Percentiles rank a stretch among this genome's conserved stretches.
phyloP scores from a whole-genome alignment of 805 yeast genomes.

The Ogataea corticis region DNA sequence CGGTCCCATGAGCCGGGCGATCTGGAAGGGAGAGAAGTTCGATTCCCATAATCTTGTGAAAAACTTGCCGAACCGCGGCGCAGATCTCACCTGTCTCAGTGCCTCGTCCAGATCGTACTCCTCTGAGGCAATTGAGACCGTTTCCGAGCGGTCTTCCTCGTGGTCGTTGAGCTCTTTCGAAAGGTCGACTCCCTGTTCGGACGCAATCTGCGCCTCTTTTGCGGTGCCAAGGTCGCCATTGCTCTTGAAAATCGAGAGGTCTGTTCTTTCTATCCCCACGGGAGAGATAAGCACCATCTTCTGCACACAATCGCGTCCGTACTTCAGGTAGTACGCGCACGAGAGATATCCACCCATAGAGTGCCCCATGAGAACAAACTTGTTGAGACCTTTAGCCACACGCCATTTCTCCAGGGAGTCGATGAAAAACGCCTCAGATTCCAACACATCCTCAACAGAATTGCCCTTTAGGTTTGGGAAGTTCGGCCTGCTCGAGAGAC shows the following conservation, averaged over 20 bases:
- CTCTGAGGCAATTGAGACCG: slow-evolving; percentile 15
- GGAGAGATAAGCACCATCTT: slow-evolving; percentile 69
- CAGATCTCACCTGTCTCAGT: slow-evolving; percentile 32
- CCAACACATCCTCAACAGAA: slow-evolving; percentile 40
- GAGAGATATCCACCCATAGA: slow-evolving; percentile 79
- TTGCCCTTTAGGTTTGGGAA: slow-evolving; percentile 30
- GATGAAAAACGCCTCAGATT: slow-evolving; percentile 58
- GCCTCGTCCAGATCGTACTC: slow-evolving; percentile 9
- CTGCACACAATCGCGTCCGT: slow-evolving; percentile 51
- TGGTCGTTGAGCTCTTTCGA: slow-evolving; percentile 33
- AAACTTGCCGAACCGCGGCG: slow-evolving; percentile 37
- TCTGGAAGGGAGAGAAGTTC: slow-evolving; percentile 55
- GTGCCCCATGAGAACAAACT: slow-evolving; percentile 70
- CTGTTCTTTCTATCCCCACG: slow-evolving; percentile 71
- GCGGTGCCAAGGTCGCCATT: slow-evolving; percentile 9
- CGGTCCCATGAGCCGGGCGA: slow-evolving; percentile 54
- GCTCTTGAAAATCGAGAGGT: slow-evolving; percentile 41
- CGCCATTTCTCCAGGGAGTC: slow-evolving; percentile 70
- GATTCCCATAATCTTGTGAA: slow-evolving; percentile 50
- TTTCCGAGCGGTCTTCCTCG: slow-evolving; percentile 7
- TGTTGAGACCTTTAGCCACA: slow-evolving; percentile 42
- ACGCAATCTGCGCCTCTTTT: slow-evolving; percentile 21
- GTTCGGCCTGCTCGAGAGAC: slow-evolving; percentile 61
- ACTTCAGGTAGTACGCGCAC: slow-evolving; percentile 59
- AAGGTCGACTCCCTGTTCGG: slow-evolving; percentile 33